Evolutionary conservation across 2,329 filamentous ascomycete genomes (phyloP).

Genomic region (Apiospora koreana): DNA sequence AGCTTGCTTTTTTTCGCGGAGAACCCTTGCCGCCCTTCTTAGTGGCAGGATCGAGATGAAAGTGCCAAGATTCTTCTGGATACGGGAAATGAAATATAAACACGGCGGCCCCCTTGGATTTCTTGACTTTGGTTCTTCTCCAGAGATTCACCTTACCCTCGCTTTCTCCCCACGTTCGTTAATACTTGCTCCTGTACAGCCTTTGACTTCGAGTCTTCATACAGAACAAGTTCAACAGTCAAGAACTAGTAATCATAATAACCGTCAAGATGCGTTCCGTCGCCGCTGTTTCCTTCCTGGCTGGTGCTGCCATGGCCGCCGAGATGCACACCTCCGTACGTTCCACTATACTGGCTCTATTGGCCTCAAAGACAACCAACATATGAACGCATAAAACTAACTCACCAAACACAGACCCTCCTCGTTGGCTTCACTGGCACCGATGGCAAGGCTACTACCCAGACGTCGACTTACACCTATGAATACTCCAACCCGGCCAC

Average conservation of each 20-base stretch:
- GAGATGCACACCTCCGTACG: conserved; percentile 20
- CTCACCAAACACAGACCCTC: conserved; percentile 13
- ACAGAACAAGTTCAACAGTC: conserved; percentile 3
- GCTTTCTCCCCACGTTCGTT: conserved; percentile 7
- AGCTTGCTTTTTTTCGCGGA: conserved; percentile 5
- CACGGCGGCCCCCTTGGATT: background rate
- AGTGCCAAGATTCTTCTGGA: background rate
- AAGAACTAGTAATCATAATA: conserved; percentile 8
- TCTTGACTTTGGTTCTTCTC: background rate
- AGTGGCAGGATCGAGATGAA: background rate
- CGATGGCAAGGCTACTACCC: conserved; percentile 15
- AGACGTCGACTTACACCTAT: conserved; percentile 19
- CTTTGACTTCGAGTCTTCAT: background rate
- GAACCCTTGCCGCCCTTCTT: background rate
- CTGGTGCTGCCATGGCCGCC: conserved; percentile 16
- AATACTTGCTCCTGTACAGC: conserved; percentile 2
- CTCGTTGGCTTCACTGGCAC: conserved; percentile 18
- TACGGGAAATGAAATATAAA: conserved; percentile 1
- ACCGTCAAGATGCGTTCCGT: conserved; percentile 20
- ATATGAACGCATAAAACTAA: conserved; percentile 14
- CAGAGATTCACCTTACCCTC: background rate
- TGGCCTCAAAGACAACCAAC: background rate
- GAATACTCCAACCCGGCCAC: conserved; percentile 21
- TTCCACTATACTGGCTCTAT: background rate
- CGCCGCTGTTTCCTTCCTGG: conserved; percentile 17